Evolutionary conservation across 306 rosid genomes (phyloP), one percentile per base, ranked within the genome.

Genomic region (Inga oerstediana): DNA sequence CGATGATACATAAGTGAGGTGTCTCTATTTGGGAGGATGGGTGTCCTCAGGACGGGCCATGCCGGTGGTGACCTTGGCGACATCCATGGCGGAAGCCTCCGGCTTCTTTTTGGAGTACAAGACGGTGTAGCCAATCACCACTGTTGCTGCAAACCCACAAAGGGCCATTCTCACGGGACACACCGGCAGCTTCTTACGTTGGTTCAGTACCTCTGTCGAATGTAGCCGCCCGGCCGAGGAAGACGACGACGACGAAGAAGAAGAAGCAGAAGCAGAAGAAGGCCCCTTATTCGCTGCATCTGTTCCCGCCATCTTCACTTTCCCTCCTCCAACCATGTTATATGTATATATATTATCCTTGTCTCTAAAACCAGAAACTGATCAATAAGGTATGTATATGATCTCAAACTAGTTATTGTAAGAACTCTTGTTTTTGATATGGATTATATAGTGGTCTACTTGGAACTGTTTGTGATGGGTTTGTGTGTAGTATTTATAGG

Each of bases 81-180:
- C 91, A 34, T 92, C 94, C 43, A 85, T 14, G 3, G 94, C 92
- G 10, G 94, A 86, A 45, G 97, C 94, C 82, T 92, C 94, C 0
- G 93, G 94, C 87, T 90, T 90, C 88, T 92, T 92, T 76, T 88
- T 89, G 82, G 91, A 72, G 87, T 88, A 89, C 48, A 92, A 85
- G 8, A 90, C 87, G 0, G 85, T 56, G 80, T 84, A 92, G 45
- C 89, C 93, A 1, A 92, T n/a, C 22, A 88, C 86, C 44, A 83
- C 32, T 2, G 87, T 80, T 14, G 84, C 79, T 32, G 88, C 97
- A 51, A 92, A 86, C 2, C 97, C 94, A 0, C 85, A 93, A 30
- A 88, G 27, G 12, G 91, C 94, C 91, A 90, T 78, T 82, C 81
- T 90, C 87, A 88, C 61, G 12, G 91, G 94, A 82, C 90, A 32